Percentiles rank a stretch among this genome's conserved stretches.
Evolutionary conservation across 1,284 basidiomycete species (phyloP).

Genomic region (Mycena citricolor): DNA sequence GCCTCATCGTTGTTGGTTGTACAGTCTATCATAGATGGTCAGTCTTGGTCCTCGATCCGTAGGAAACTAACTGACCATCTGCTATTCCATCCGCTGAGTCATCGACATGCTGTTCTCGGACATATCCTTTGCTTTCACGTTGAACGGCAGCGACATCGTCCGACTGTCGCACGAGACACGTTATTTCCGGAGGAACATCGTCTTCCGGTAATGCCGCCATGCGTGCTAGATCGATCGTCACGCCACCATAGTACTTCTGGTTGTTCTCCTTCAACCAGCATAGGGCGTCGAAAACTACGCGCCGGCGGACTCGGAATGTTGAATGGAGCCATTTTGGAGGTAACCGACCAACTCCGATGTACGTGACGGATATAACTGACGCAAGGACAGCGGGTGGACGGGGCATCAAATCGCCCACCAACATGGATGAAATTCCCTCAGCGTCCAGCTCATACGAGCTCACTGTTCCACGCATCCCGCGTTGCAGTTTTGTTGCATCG

Average conservation of each 20-base stretch:
- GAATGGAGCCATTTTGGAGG: constrained; percentile 21
- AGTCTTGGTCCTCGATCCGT: too few relatives aligned
- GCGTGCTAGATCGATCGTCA: constrained; percentile 28
- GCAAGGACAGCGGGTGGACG: constrained; percentile 29
- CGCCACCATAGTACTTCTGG: constrained; percentile 29
- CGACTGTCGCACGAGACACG: constrained; percentile 21
- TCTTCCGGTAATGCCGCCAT: constrained; percentile 31
- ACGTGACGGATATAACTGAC: constrained; percentile 33
- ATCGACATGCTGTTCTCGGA: too few relatives aligned
- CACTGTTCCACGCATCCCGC: constrained; percentile 34
- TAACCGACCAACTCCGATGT: constrained; percentile 30
- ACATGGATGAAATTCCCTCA: constrained; percentile 28
- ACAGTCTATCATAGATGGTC: too few relatives aligned
- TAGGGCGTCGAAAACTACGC: constrained; percentile 27
- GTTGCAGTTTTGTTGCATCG: background rate
- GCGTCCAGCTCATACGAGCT: constrained; percentile 31
- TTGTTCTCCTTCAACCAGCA: constrained; percentile 38
- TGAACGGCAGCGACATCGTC: constrained; percentile 24
- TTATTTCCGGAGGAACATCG: constrained; percentile 33
- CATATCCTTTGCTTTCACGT: constrained; percentile 4
- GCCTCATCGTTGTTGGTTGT: too few relatives aligned
- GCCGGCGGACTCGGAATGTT: constrained; percentile 29
- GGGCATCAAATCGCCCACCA: constrained; percentile 34
- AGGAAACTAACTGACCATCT: too few relatives aligned
- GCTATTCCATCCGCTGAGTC: too few relatives aligned